Conservation (phyloP, 2,329 filamentous ascomycete genomes). For the Colletotrichum liaoningense region DNA sequence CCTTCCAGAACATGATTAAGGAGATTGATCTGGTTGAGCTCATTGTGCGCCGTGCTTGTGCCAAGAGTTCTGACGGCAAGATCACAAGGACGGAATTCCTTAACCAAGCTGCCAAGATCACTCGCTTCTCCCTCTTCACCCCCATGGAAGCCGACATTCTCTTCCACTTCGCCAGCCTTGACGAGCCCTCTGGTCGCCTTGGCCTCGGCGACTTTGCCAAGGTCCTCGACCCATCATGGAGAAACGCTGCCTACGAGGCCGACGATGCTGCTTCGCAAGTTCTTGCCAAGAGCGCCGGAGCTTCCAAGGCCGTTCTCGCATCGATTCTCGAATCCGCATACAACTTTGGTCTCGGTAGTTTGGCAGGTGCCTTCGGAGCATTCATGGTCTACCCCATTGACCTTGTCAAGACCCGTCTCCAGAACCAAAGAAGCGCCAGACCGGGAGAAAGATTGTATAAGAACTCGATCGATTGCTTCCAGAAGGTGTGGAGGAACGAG, state of each 20-base stretch:
- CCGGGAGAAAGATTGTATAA: constrained; percentile 93
- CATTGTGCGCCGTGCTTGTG: constrained; percentile 87
- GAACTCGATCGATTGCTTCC: constrained; percentile 95
- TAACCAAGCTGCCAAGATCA: constrained; percentile 90
- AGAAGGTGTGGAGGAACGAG: constrained; percentile 93
- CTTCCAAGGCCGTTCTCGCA: constrained; percentile 61
- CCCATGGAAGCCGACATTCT: constrained; percentile 99
- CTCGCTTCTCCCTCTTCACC: constrained; percentile 94
- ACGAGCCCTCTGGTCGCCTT: constrained; percentile 88
- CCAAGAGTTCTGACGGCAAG: constrained; percentile 87
- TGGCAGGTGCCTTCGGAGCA: constrained; percentile 96
- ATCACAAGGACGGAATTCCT: constrained; percentile 95
- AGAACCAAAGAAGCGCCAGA: constrained; percentile 88
- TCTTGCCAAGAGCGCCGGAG: constrained; percentile 61
- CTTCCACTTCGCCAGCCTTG: constrained; percentile 96
- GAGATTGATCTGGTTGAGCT: constrained; percentile 98
- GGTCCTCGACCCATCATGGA: constrained; percentile 94
- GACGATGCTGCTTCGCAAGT: constrained; percentile 55
- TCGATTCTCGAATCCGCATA: constrained; percentile 82
- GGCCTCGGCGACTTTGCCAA: constrained; percentile 89
- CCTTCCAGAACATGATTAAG: constrained; percentile 97
- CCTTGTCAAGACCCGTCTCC: constrained; percentile 97
- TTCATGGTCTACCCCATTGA: constrained; percentile 99
- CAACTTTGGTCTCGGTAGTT: constrained; percentile 88
- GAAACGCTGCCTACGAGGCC: constrained; percentile 66